These are phyloP conservation scores for Lolium rigidum DNA, from an alignment of 176 grass and related monocot species.

Conservation along the genomic window DNA sequence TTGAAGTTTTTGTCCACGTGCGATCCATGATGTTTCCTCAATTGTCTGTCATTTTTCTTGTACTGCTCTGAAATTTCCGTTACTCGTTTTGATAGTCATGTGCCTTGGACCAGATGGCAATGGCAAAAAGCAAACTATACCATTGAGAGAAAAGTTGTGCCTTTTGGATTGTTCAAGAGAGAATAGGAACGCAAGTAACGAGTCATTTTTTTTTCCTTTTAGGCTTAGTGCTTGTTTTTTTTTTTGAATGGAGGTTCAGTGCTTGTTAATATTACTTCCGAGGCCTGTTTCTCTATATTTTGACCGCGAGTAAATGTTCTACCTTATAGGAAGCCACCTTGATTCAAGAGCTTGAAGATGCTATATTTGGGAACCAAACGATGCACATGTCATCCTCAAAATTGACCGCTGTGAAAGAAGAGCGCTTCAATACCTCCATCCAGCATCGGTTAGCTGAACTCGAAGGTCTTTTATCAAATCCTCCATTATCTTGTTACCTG, in stretches of 20 bases:
- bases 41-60: not conserved
- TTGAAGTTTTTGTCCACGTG: not conserved
- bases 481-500: constrained; percentile 41
- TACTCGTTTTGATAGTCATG: not conserved
- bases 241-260: too few relatives aligned
- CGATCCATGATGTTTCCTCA: not conserved
- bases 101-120: too few relatives aligned
- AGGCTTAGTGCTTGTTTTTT: too few relatives aligned
- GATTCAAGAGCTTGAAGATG: constrained; percentile 87
- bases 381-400: constrained; percentile 65
- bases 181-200: too few relatives aligned
- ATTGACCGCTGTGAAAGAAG: constrained; percentile 71
- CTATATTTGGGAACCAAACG: constrained; percentile 63
- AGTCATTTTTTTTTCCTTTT: too few relatives aligned
- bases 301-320: constrained; percentile 33
- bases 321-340: constrained; percentile 59
- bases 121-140: too few relatives aligned
- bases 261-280: too few relatives aligned
- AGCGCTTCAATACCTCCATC: constrained; percentile 74
- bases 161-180: too few relatives aligned
- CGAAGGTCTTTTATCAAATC: constrained; percentile 65
- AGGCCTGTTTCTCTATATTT: not conserved
- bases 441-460: constrained; percentile 89
- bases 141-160: too few relatives aligned
- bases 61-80: not conserved